Percentiles rank a stretch among this genome's conserved stretches.
These are phyloP conservation scores for Elsinoe necatrix DNA, from an alignment of 2,329 filamentous ascomycete species.

Conservation along the genomic window DNA sequence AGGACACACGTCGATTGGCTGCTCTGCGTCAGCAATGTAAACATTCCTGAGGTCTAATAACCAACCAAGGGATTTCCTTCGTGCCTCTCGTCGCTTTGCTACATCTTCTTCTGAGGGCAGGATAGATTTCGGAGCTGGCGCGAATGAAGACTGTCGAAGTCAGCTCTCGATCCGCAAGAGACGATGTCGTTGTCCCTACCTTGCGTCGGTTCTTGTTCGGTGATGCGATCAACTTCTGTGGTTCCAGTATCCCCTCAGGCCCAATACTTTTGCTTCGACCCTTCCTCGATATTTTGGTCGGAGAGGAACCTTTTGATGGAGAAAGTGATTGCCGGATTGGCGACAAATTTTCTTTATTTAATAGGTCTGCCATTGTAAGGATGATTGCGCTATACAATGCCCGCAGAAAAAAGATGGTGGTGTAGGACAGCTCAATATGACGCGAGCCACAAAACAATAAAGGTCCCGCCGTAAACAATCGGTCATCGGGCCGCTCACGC, in stretches of 20 bases:
- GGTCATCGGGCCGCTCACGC: background rate
- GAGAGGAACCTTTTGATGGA: constrained; percentile 17
- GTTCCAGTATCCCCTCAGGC: constrained; percentile 71
- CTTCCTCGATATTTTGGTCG: constrained; percentile 49
- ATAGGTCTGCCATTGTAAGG: constrained; percentile 19
- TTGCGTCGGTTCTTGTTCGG: constrained; percentile 57
- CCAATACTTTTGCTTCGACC: constrained; percentile 93
- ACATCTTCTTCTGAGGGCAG: constrained; percentile 52
- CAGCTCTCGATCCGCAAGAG: constrained; percentile 2
- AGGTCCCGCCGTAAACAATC: constrained; percentile 12
- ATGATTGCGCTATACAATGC: constrained; percentile 14
- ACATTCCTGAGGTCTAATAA: background rate
- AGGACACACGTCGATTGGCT: constrained; percentile 87
- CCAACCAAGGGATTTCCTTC: constrained; percentile 75
- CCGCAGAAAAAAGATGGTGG: constrained; percentile 14
- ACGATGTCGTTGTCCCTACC: constrained; percentile 41
- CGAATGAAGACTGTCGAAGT: constrained; percentile 35
- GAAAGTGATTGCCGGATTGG: constrained; percentile 24
- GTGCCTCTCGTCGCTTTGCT: constrained; percentile 68
- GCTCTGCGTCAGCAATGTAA: constrained; percentile 20
- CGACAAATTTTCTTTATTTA: constrained; percentile 31
- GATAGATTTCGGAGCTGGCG: constrained; percentile 43
- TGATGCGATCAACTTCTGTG: constrained; percentile 26
- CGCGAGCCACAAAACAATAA: constrained; percentile 15
- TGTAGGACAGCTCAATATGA: constrained; percentile 14